phyloP scores from a whole-genome alignment of 192 early-diverging fungal species.

The Entomortierella beljakovae region DNA sequence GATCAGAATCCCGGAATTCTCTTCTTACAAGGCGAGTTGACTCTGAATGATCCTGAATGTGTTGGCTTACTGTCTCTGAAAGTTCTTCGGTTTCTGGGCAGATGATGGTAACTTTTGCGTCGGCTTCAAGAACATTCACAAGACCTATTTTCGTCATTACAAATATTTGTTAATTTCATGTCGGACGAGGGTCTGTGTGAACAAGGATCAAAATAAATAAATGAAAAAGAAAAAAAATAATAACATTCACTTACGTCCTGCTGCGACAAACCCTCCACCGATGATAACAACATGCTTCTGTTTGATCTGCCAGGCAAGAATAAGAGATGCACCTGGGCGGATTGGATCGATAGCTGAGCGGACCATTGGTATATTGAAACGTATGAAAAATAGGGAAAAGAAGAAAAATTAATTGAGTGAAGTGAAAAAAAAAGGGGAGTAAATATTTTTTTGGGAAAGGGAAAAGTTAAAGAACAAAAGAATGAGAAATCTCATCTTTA shows the following conservation, averaged over 20 bases:
- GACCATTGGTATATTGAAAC: slow-evolving; percentile 26
- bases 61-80: slow-evolving; percentile 72
- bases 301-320: slow-evolving; percentile 85
- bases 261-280: slow-evolving; percentile 88
- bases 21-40: slow-evolving; percentile 56
- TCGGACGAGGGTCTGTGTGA: background rate
- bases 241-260: slow-evolving; percentile 66
- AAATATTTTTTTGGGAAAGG: background rate
- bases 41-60: slow-evolving; percentile 69
- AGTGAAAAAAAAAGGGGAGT: background rate
- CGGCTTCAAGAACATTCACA: slow-evolving; percentile 83
- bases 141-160: slow-evolving; percentile 46
- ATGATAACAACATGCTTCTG: slow-evolving; percentile 87
- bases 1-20: slow-evolving; percentile 59
- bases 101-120: slow-evolving; percentile 82
- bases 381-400: background rate
- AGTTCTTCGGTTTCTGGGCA: slow-evolving; percentile 69
- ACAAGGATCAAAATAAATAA: background rate
- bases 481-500: background rate
- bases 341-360: slow-evolving; percentile 54
- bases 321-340: slow-evolving; percentile 78
- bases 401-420: background rate
- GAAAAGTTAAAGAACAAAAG: background rate
- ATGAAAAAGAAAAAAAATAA: background rate
- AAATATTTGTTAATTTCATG: background rate